Percentiles rank a stretch among this genome's conserved stretches.
Evolutionary conservation across 73 alveolate species (phyloP).

Genomic region (Paramecium caudatum): DNA sequence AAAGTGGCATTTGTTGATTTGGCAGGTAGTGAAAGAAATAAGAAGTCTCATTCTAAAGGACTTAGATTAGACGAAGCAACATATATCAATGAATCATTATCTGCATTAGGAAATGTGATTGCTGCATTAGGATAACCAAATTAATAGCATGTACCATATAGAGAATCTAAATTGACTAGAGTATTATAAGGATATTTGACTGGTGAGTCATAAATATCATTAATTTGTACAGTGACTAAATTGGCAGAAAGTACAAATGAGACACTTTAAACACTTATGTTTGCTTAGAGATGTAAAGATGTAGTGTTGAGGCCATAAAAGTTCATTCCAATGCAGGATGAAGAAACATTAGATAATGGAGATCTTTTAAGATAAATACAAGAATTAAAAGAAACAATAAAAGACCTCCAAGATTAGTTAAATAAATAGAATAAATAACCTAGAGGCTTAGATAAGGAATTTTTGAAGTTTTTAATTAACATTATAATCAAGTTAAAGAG

Average conservation of each 20-base stretch:
- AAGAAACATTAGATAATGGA: conserved; percentile 4
- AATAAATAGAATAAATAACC: neutral
- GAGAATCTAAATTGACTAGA: conserved; percentile 98
- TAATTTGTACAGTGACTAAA: conserved; percentile 64
- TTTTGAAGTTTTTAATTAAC: neutral
- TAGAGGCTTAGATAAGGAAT: neutral
- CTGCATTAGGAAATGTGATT: conserved; percentile 98
- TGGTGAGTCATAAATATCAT: conserved; percentile 96
- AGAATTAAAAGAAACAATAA: conserved; percentile 10
- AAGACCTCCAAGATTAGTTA: conserved; percentile 7
- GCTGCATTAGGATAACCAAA: conserved; percentile 92
- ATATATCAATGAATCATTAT: conserved; percentile 95
- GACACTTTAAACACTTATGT: neutral
- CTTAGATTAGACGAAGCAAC: conserved; percentile 98
- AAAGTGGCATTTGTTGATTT: conserved; percentile 80
- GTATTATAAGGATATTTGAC: conserved; percentile 95
- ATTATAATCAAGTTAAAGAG: neutral
- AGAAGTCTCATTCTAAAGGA: conserved; percentile 97
- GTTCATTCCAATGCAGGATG: neutral
- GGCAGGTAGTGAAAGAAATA: conserved; percentile 98
- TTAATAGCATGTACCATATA: conserved; percentile 91
- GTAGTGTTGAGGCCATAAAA: conserved; percentile 12
- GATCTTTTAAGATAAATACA: conserved; percentile 4
- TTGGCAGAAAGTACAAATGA: conserved; percentile 9
- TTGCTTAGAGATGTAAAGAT: conserved; percentile 62